phyloP scores from a whole-genome alignment of 2,329 filamentous ascomycete genomes.

The Rugonectria rugulosa region DNA sequence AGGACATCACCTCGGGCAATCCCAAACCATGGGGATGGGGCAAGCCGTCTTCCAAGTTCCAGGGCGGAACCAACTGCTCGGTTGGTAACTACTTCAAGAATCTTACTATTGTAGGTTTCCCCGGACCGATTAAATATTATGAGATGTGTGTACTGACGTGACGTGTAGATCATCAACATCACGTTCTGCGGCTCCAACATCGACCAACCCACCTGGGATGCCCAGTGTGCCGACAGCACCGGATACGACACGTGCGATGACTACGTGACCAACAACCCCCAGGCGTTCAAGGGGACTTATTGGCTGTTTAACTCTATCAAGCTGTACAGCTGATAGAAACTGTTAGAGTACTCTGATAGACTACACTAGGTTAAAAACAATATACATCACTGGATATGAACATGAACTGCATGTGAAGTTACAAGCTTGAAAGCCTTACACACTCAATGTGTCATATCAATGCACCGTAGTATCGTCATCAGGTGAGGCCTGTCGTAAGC shows the following conservation, averaged over 20 bases:
- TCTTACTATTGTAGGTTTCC: slow-evolving; percentile 66
- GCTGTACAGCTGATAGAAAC: no score
- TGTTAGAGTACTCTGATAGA: no score
- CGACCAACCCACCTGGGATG: slow-evolving; percentile 22
- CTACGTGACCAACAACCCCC: slow-evolving; percentile 73
- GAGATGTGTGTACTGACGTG: not conserved
- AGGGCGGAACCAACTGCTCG: slow-evolving; percentile 68
- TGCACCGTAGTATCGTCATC: no score
- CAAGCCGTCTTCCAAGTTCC: slow-evolving; percentile 69
- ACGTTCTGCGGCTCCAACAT: slow-evolving; percentile 74
- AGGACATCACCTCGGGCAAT: slow-evolving; percentile 61
- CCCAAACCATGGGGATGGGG: slow-evolving; percentile 72
- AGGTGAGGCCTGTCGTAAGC: no score
- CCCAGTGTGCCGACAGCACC: slow-evolving; percentile 22
- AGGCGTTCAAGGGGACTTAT: slow-evolving; percentile 71
- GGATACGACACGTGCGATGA: slow-evolving; percentile 66
- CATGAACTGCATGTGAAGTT: no score
- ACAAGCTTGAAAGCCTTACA: no score
- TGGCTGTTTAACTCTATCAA: slow-evolving; percentile 74
- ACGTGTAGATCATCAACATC: slow-evolving; percentile 63
- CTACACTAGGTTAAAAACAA: no score
- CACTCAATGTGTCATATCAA: no score
- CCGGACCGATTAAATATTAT: not conserved
- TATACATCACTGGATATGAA: no score
- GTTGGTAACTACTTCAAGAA: slow-evolving; percentile 71